Evolutionary conservation across 2,329 filamentous ascomycete genomes (phyloP).

Genomic region (Podosphaera fusca): DNA sequence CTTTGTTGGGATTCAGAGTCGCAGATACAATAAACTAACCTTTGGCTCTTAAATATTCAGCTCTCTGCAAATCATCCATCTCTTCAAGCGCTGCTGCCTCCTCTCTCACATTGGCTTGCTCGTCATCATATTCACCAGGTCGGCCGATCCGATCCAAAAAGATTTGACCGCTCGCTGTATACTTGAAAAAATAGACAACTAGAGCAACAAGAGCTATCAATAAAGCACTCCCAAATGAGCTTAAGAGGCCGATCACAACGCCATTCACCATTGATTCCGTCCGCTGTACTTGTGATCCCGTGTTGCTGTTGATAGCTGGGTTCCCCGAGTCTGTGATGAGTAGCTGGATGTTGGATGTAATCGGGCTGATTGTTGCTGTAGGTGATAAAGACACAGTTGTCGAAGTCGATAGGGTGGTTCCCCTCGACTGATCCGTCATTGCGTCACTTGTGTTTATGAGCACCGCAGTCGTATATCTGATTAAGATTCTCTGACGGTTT

Average conservation of each 20-base stretch:
- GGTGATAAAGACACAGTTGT: not conserved
- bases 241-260: slow-evolving; percentile 83
- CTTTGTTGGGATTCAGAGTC: not conserved
- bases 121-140: slow-evolving; percentile 92
- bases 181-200: slow-evolving; percentile 81
- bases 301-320: not conserved
- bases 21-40: slow-evolving; percentile 28
- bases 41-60: slow-evolving; percentile 86
- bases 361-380: not conserved
- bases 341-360: not conserved
- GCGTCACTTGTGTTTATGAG: not conserved
- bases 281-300: slow-evolving; percentile 4
- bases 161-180: slow-evolving; percentile 70
- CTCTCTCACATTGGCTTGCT: slow-evolving; percentile 79
- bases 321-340: not conserved
- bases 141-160: slow-evolving; percentile 80
- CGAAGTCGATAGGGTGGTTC: not conserved
- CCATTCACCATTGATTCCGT: slow-evolving; percentile 33
- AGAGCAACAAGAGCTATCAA: slow-evolving; percentile 60
- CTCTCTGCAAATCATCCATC: slow-evolving; percentile 82
- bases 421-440: not conserved
- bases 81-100: slow-evolving; percentile 84
- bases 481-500: slow-evolving; percentile 1
- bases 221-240: slow-evolving; percentile 76
- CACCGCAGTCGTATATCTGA: not conserved